These are phyloP conservation scores for Nitzschia putrida DNA, from an alignment of 108 stramenopile species.

Conservation along the genomic window DNA sequence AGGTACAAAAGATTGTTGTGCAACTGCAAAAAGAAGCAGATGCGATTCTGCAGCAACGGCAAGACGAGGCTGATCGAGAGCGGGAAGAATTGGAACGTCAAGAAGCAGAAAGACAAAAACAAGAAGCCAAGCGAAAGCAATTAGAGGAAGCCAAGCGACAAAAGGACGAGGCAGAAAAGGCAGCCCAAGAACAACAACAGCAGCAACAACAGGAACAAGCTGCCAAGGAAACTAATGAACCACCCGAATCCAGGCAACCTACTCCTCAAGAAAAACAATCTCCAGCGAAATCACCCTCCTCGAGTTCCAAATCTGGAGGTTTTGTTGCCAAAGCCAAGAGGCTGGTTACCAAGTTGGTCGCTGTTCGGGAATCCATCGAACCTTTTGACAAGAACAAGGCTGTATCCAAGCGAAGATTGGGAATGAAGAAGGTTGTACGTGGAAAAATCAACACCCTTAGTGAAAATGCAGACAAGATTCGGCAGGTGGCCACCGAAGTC, in stretches of 20 bases:
- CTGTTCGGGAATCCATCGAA: slow-evolving; percentile 49
- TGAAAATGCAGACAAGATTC: slow-evolving; percentile 67
- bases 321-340: slow-evolving; percentile 52
- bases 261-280: slow-evolving; percentile 11
- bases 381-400: slow-evolving; percentile 65
- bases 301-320: slow-evolving; percentile 46
- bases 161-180: slow-evolving; percentile 6
- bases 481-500: slow-evolving; percentile 60
- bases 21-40: slow-evolving; percentile 33
- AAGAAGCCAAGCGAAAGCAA: slow-evolving; percentile 12
- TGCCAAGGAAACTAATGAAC: background rate
- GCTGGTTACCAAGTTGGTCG: slow-evolving; percentile 54
- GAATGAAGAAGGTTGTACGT: slow-evolving; percentile 81
- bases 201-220: slow-evolving; percentile 15
- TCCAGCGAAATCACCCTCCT: slow-evolving; percentile 16
- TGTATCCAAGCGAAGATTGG: slow-evolving; percentile 59
- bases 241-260: slow-evolving; percentile 12
- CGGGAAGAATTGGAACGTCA: slow-evolving; percentile 1
- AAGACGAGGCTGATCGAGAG: slow-evolving; percentile 13
- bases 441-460: slow-evolving; percentile 83
- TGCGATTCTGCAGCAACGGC: slow-evolving; percentile 17
- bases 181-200: slow-evolving; percentile 15
- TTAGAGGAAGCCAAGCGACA: slow-evolving; percentile 16
- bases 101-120: slow-evolving; percentile 26
- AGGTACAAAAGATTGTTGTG: slow-evolving; percentile 10